Conservation (phyloP, 2,329 filamentous ascomycete genomes). For the Metarhizium humberi region DNA sequence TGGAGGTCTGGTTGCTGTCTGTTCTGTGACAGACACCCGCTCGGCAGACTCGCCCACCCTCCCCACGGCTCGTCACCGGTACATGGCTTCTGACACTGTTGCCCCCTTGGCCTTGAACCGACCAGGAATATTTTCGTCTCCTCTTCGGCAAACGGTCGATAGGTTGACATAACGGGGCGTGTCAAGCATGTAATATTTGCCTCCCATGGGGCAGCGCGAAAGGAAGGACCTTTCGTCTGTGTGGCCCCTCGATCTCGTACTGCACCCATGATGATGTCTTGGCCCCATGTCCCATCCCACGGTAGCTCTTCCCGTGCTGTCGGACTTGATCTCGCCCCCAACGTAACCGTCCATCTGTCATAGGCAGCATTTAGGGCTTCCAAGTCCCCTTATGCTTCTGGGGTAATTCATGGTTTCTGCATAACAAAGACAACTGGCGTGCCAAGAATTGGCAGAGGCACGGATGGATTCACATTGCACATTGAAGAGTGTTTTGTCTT, state of each 20-base stretch:
- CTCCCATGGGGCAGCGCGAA: background rate
- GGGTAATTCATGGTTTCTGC: slow-evolving; percentile 1
- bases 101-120: slow-evolving; percentile 1
- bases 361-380: slow-evolving; percentile 13
- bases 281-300: slow-evolving; percentile 9
- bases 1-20: background rate
- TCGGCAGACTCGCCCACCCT: slow-evolving; percentile 6
- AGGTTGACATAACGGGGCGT: slow-evolving; percentile 10
- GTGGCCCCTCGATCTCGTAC: slow-evolving; percentile 6
- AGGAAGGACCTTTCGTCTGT: slow-evolving; percentile 2
- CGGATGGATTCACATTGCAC: background rate
- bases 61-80: slow-evolving; percentile 16
- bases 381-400: slow-evolving; percentile 13
- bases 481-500: background rate
- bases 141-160: slow-evolving; percentile 21
- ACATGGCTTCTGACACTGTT: slow-evolving; percentile 11
- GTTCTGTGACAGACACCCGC: slow-evolving; percentile 3
- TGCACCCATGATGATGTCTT: slow-evolving; percentile 8
- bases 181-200: background rate
- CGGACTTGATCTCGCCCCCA: slow-evolving; percentile 14
- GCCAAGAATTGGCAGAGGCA: background rate
- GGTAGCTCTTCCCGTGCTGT: slow-evolving; percentile 10
- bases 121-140: slow-evolving; percentile 1
- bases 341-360: slow-evolving; percentile 13
- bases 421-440: background rate